phyloP scores from a whole-genome alignment of 495 filamentous ascomycete species.

The Aspergillus incahuasiensis region DNA sequence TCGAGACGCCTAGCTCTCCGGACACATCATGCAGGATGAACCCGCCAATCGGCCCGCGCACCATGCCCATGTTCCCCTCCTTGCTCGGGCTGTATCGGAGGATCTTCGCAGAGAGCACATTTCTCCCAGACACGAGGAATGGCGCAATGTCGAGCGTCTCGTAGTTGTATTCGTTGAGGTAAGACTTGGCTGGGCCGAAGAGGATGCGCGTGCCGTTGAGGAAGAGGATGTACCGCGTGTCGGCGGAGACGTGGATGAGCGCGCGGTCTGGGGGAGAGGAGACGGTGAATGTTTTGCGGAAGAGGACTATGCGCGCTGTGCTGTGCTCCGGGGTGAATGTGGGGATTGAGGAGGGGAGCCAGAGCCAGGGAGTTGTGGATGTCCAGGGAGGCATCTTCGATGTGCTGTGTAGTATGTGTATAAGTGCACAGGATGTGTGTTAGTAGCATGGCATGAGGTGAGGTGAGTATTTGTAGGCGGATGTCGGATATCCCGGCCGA shows the following conservation, averaged over 20 bases:
- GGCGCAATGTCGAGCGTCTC: constrained; percentile 26
- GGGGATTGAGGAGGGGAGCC: constrained; percentile 11
- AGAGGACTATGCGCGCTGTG: constrained; percentile 22
- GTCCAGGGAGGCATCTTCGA: constrained; percentile 15
- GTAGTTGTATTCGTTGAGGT: constrained; percentile 24
- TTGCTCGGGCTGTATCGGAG: constrained; percentile 20
- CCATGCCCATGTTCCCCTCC: constrained; percentile 20
- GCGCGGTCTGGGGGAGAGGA: background rate
- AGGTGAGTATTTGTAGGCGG: background rate
- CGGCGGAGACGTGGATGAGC: constrained; percentile 23
- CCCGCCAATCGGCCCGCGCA: constrained; percentile 20
- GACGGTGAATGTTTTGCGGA: constrained; percentile 20
- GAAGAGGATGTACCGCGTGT: constrained; percentile 27
- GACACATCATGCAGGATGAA: constrained; percentile 13
- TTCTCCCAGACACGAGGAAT: constrained; percentile 13
- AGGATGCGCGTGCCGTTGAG: constrained; percentile 21
- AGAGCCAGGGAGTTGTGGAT: constrained; percentile 22
- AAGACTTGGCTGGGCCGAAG: constrained; percentile 26
- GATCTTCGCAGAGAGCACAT: constrained; percentile 22
- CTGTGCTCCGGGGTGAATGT: constrained; percentile 13
- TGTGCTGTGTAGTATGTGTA: background rate
- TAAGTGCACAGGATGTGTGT: no score
- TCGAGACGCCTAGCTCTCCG: background rate
- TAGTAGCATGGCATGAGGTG: no score
- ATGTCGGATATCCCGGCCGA: background rate